These are phyloP conservation scores for Paracorniculantispora psalliotae DNA, from an alignment of 2,329 filamentous ascomycete genomes.

Conservation along the genomic window DNA sequence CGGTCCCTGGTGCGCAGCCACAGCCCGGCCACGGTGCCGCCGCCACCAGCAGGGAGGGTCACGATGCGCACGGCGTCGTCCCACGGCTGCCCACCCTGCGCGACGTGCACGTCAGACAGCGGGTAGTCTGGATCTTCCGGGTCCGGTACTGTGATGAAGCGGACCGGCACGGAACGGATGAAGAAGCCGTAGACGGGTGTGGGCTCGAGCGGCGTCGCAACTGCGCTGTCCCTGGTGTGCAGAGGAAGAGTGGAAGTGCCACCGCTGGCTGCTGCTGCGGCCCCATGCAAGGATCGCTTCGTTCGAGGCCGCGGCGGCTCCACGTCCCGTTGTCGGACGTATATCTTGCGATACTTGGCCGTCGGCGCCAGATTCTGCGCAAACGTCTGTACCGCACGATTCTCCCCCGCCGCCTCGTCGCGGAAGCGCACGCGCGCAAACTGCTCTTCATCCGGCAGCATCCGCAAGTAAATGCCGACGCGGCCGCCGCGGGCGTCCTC, in stretches of 20 bases:
- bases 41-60: slow-evolving; percentile 3
- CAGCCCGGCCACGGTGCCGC: slow-evolving; percentile 7
- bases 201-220: neutral
- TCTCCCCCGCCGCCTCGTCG: neutral
- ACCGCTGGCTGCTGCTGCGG: neutral
- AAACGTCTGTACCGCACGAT: neutral
- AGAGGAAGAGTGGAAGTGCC: neutral
- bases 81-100: neutral
- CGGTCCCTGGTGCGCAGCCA: neutral
- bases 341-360: neutral
- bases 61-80: slow-evolving; percentile 8
- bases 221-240: neutral
- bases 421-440: slow-evolving; percentile 1
- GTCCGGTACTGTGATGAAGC: neutral
- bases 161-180: slow-evolving; percentile 2
- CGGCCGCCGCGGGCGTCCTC: neutral
- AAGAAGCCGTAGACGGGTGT: slow-evolving; percentile 4
- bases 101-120: neutral
- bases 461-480: slow-evolving; percentile 10
- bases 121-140: neutral
- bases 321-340: slow-evolving; percentile 4
- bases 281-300: neutral
- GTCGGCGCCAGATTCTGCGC: neutral
- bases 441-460: neutral
- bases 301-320: neutral